Conservation (phyloP, 176 grass and related monocot species). For the Poa pratensis region DNA sequence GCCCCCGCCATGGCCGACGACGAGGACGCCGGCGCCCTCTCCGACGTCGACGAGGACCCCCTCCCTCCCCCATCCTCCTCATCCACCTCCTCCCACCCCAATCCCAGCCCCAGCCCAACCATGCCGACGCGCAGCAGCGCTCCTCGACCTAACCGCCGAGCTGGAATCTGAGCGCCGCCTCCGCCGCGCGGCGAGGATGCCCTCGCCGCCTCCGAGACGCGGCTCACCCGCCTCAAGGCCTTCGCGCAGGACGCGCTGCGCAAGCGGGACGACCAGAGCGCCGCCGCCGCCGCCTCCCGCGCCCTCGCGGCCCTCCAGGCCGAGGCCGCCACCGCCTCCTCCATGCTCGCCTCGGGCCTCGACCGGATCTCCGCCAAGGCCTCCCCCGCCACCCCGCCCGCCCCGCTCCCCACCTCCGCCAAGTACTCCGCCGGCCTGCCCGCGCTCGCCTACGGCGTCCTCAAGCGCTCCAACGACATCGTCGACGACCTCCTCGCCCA, state of each 20-base stretch:
- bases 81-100: background rate
- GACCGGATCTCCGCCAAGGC: constrained; percentile 86
- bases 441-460: constrained; percentile 75
- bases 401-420: constrained; percentile 71
- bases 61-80: constrained; percentile 26
- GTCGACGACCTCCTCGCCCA: constrained; percentile 82
- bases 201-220: constrained; percentile 45
- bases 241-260: constrained; percentile 69
- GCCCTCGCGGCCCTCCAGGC: constrained; percentile 51
- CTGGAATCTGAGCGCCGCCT: constrained; percentile 78
- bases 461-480: constrained; percentile 96
- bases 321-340: constrained; percentile 74
- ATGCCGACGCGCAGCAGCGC: constrained; percentile 27
- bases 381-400: constrained; percentile 41
- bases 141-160: constrained; percentile 63
- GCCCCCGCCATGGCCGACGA: constrained; percentile 71
- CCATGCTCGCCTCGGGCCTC: constrained; percentile 88
- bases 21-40: constrained; percentile 64
- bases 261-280: constrained; percentile 69
- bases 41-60: constrained; percentile 87
- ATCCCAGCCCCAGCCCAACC: background rate
- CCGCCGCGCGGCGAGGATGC: constrained; percentile 53
- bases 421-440: constrained; percentile 87
- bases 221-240: constrained; percentile 63
- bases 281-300: constrained; percentile 34